phyloP scores from a whole-genome alignment of 2,329 filamentous ascomycete genomes.

The Talaromyces piceae region DNA sequence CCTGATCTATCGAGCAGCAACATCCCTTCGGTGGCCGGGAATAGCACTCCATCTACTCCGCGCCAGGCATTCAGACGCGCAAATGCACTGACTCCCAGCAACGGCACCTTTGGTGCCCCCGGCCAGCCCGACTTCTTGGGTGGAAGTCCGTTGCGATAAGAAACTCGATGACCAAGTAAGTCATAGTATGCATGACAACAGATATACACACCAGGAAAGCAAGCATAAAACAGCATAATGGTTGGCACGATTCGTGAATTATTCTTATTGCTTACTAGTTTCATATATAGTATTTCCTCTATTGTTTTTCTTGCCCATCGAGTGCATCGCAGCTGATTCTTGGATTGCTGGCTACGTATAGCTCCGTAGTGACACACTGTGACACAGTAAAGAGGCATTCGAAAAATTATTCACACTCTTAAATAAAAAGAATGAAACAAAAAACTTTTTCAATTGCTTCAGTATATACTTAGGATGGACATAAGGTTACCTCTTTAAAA shows the following conservation, averaged over 20 bases:
- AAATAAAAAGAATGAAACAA: no score
- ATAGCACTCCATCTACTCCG: slow-evolving; percentile 34
- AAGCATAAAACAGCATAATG: no score
- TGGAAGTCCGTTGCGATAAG: slow-evolving; percentile 31
- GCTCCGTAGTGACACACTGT: neutral
- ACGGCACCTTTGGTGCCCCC: slow-evolving; percentile 33
- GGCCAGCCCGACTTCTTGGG: slow-evolving; percentile 32
- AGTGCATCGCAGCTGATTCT: neutral
- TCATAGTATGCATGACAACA: neutral
- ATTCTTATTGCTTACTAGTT: no score
- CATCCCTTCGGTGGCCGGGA: slow-evolving; percentile 5
- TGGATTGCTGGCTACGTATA: neutral
- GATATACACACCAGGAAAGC: neutral
- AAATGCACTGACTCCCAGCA: slow-evolving; percentile 36
- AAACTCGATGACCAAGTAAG: no score
- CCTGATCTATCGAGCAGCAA: slow-evolving; percentile 21
- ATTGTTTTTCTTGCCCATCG: neutral
- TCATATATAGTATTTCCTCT: neutral
- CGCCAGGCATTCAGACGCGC: slow-evolving; percentile 35
- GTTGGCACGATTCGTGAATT: neutral
- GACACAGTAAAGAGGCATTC: neutral
- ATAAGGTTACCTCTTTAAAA: neutral
- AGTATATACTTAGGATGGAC: neutral
- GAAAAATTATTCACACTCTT: neutral
- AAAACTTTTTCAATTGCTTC: neutral